Evolutionary conservation across 2,329 filamentous ascomycete species (phyloP).

Genomic region (Colletotrichum liriopes): DNA sequence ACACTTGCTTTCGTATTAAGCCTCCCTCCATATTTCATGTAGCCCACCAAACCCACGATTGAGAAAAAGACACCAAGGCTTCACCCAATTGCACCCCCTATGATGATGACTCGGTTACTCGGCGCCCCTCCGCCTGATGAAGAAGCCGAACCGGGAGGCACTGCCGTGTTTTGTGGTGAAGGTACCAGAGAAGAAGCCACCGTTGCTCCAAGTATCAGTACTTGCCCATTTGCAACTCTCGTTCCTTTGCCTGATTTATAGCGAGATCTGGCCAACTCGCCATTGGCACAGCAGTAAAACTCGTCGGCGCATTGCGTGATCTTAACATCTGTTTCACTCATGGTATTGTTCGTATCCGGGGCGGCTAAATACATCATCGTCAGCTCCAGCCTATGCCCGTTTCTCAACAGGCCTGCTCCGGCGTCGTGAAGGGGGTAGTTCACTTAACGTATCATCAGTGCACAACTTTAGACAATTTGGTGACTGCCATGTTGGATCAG

Average conservation of each 20-base stretch:
- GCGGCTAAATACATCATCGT: not conserved
- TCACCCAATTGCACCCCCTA: too few species aligned
- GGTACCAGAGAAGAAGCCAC: not conserved
- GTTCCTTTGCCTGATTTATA: not conserved
- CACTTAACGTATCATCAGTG: slow-evolving; percentile 9
- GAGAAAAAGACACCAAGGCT: not conserved
- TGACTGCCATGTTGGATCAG: slow-evolving; percentile 46
- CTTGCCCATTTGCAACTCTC: not conserved
- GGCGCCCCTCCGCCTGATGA: not conserved
- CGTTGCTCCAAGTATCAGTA: not conserved
- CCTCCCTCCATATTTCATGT: not conserved
- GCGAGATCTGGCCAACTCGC: not conserved
- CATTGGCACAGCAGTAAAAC: not conserved
- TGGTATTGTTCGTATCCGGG: not conserved
- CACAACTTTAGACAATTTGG: slow-evolving; percentile 46
- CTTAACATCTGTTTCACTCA: not conserved
- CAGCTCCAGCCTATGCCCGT: not conserved
- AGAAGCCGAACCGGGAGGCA: not conserved
- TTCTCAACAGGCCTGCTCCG: not conserved
- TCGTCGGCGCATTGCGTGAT: not conserved
- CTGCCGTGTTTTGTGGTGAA: not conserved
- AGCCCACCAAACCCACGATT: not conserved
- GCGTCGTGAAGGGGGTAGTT: not conserved
- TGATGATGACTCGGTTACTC: not conserved
- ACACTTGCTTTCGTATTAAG: not conserved